These are phyloP conservation scores for Teratosphaeria viscida DNA, from an alignment of 2,329 filamentous ascomycete species.

Conservation along the genomic window DNA sequence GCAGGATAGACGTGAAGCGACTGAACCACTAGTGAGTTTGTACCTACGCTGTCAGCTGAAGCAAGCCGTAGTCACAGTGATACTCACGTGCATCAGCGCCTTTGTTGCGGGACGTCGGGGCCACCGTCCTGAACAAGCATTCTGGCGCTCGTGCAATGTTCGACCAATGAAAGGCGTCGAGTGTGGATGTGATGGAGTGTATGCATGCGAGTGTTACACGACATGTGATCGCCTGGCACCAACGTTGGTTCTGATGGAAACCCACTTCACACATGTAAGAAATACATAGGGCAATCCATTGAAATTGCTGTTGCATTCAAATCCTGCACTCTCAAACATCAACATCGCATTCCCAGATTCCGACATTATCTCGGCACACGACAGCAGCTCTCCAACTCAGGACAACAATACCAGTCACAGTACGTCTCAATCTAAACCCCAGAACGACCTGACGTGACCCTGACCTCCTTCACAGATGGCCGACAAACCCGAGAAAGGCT, in stretches of 20 bases:
- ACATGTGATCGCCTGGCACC: constrained; percentile 2
- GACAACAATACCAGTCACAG: neutral
- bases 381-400: neutral
- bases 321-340: neutral
- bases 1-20: neutral
- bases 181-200: neutral
- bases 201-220: neutral
- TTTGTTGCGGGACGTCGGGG: neutral
- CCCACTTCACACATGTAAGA: neutral
- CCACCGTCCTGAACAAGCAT: neutral
- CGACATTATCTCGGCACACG: neutral
- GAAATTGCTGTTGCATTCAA: neutral
- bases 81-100: neutral
- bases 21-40: neutral
- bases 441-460: neutral
- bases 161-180: neutral
- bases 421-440: neutral
- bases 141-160: neutral
- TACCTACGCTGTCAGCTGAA: neutral
- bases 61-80: neutral
- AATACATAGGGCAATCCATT: neutral
- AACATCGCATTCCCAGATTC: neutral
- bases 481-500: constrained; percentile 7
- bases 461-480: constrained; percentile 1
- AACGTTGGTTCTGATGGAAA: neutral